Base-by-base conservation (phyloP, 2,329 filamentous ascomycete genomes). In the Trichoderma gracile region DNA sequence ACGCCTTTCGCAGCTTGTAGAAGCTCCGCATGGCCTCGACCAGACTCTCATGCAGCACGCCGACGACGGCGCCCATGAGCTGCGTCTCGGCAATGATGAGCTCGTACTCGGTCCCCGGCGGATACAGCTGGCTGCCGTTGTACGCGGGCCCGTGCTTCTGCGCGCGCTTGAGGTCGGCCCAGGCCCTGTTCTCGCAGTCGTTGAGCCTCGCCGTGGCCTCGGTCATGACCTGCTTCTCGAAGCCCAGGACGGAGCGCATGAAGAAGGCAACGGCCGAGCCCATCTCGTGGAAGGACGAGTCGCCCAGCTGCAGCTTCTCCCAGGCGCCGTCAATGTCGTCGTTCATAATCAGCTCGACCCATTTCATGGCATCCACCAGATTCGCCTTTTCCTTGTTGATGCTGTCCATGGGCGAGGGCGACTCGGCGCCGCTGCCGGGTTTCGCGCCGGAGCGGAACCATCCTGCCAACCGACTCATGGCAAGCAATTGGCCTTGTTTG, bases 21-120 rank as follows among this genome's bases (percentile, higher is more conserved):
- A 98, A 98, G 6, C 92, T 92, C 77, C 89, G 92, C 75, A 98
- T 86, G 17, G 88, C 92, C 75, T 98, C 95, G 0, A 93, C 94
- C 71, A 98, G 78, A 73, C 91, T 97, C 79, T 98, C 95, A 69
- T 96, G 96, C 70, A 98, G 79, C 17, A 98, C 91, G 0, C 88
- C 92, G 0, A 97, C 88, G 1, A 99, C 89, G 0, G 93, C 93
- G 64, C 86, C 85, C 89, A 97, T 96, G 67, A 97, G 82, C 76
- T 97, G 92, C 2, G 92, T 86, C 78, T 97, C 88, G 5, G 93
- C 91, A 66, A 92, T 86, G 66, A 92, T 91, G 4, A 98, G 81
- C 2, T 91, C 87, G 74, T 91, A 98, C 78, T 99, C 94, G 5
- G 90, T 91, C 2, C 95, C 95, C 0, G 91, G 84, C 0, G 90